Evolutionary conservation across 2,329 filamentous ascomycete species (phyloP).

Genomic region (Claviceps spartinae): DNA sequence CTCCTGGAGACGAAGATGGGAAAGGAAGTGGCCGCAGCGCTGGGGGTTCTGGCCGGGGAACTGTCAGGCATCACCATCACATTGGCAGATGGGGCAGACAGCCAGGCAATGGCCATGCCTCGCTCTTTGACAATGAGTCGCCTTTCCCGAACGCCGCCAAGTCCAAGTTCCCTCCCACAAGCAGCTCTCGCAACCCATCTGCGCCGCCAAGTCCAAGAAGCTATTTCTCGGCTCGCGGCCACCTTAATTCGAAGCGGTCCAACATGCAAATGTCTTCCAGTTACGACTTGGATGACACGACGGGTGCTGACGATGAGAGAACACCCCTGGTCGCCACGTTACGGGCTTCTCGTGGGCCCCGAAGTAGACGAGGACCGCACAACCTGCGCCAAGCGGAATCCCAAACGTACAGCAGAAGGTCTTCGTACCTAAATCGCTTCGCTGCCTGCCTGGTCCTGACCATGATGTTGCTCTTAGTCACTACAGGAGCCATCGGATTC

Average conservation of each 20-base stretch:
- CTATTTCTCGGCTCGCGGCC: slow-evolving; percentile 23
- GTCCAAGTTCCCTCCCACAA: slow-evolving; percentile 38
- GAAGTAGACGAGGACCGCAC: slow-evolving; percentile 39
- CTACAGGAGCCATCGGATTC: slow-evolving; percentile 77
- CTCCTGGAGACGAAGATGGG: slow-evolving; percentile 51
- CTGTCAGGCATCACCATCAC: slow-evolving; percentile 61
- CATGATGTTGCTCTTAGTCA: slow-evolving; percentile 65
- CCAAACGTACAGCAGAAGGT: slow-evolving; percentile 49
- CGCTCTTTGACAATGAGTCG: slow-evolving; percentile 64
- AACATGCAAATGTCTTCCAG: slow-evolving; percentile 46
- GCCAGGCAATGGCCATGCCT: slow-evolving; percentile 52
- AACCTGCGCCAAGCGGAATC: slow-evolving; percentile 61
- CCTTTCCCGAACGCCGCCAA: slow-evolving; percentile 58
- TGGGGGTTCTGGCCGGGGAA: slow-evolving; percentile 49
- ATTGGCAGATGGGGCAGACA: slow-evolving; percentile 61
- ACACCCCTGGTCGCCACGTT: slow-evolving; percentile 60
- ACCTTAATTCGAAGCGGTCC: slow-evolving; percentile 31
- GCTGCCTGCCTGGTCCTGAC: slow-evolving; percentile 81
- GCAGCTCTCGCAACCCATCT: slow-evolving; percentile 44
- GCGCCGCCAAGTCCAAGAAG: slow-evolving; percentile 58
- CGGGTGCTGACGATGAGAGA: slow-evolving; percentile 72
- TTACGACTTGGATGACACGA: slow-evolving; percentile 71
- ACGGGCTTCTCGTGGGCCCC: slow-evolving; percentile 43
- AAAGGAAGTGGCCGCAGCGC: slow-evolving; percentile 48
- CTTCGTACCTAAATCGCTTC: slow-evolving; percentile 55